These are phyloP conservation scores for Penicillium sp. DNA, from an alignment of 2,329 filamentous ascomycete genomes.

Conservation along the genomic window DNA sequence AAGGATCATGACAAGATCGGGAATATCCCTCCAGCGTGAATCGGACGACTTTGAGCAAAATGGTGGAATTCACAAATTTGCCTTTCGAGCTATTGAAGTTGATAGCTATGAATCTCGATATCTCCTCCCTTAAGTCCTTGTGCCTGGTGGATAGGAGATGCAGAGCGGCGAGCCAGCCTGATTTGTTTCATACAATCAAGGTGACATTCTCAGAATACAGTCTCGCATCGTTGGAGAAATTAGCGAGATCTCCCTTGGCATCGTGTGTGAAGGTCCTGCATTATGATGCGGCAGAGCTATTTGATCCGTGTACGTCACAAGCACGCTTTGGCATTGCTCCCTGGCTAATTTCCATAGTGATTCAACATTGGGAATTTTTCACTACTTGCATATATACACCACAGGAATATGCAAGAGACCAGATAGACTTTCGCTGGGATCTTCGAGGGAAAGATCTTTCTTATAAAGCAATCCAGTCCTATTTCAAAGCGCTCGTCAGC, in stretches of 20 bases:
- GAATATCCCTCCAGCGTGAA: no score
- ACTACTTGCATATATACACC: background rate
- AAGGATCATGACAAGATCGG: no score
- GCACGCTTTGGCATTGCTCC: background rate
- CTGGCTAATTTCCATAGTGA: background rate
- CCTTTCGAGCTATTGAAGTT: constrained; percentile 1
- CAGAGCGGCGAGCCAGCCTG: background rate
- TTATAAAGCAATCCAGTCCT: background rate
- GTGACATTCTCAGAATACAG: background rate
- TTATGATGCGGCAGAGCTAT: constrained; percentile 1
- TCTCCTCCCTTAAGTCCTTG: background rate
- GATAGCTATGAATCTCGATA: background rate
- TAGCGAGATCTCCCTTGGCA: background rate
- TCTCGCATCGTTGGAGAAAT: background rate
- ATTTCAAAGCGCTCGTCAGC: background rate
- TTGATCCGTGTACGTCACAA: constrained; percentile 1
- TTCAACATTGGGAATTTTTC: constrained; percentile 3
- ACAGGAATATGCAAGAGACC: constrained; percentile 3
- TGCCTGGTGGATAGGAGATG: background rate
- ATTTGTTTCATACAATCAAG: background rate
- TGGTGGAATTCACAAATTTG: background rate
- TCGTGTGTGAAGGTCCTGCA: background rate
- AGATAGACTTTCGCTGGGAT: constrained; percentile 1
- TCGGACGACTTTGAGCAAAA: no score
- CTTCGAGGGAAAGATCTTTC: constrained; percentile 3